Percentiles rank a stretch among this genome's conserved stretches.
Conservation (phyloP, 495 filamentous ascomycete genomes). For the Hypoxylon fragiforme region DNA sequence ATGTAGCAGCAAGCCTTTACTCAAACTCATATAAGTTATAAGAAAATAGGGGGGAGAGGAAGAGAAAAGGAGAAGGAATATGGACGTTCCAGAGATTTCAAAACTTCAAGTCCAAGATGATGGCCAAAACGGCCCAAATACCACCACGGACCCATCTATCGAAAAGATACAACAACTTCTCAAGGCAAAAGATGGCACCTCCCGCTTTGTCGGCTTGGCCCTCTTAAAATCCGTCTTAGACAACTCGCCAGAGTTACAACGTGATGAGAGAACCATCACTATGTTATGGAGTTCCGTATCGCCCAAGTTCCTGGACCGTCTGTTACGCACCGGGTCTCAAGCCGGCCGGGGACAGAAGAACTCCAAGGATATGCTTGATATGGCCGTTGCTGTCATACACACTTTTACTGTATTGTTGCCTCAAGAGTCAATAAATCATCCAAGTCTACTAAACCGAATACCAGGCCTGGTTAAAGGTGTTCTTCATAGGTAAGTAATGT, state of each 20-base stretch:
- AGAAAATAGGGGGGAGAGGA: too few relatives aligned
- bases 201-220: slow-evolving; percentile 67
- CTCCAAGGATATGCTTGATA: slow-evolving; percentile 60
- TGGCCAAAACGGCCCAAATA: not conserved
- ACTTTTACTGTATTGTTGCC: slow-evolving; percentile 60
- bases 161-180: slow-evolving; percentile 53
- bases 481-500: slow-evolving; percentile 50
- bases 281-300: slow-evolving; percentile 59
- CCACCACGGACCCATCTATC: slow-evolving; percentile 25
- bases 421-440: slow-evolving; percentile 43
- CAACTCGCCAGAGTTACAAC: slow-evolving; percentile 50
- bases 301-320: slow-evolving; percentile 60
- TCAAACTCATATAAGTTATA: slow-evolving; percentile 14
- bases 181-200: slow-evolving; percentile 62
- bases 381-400: slow-evolving; percentile 62
- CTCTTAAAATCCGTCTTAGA: slow-evolving; percentile 63
- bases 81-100: slow-evolving; percentile 30
- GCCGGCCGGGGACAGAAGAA: slow-evolving; percentile 36
- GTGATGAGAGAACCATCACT: slow-evolving; percentile 40
- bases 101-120: slow-evolving; percentile 3
- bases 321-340: slow-evolving; percentile 55
- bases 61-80: slow-evolving; percentile 15
- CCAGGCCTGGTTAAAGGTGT: slow-evolving; percentile 53
- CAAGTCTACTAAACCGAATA: slow-evolving; percentile 52
- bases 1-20: not conserved